Conservation (phyloP, 2,329 filamentous ascomycete genomes). For the Coleophoma eucalyptorum region DNA sequence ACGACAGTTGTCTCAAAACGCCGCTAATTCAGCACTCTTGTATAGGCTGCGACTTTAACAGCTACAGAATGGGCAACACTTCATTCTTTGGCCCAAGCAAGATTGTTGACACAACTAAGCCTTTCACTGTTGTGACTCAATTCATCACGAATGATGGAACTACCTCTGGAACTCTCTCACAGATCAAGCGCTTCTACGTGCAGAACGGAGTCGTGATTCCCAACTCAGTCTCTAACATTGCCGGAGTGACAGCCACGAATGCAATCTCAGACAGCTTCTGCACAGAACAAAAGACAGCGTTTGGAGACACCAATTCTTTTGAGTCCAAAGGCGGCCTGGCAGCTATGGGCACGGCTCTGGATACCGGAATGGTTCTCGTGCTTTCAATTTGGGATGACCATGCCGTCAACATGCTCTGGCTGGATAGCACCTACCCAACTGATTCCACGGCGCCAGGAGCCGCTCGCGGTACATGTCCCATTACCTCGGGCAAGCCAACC, state of each 20-base stretch:
- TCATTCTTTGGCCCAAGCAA: conserved; percentile 51
- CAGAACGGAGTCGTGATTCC: conserved; percentile 49
- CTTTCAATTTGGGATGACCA: conserved; percentile 56
- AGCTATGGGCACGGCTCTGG: conserved; percentile 50
- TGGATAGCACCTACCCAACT: conserved; percentile 63
- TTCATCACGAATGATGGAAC: conserved; percentile 48
- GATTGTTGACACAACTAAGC: conserved; percentile 48
- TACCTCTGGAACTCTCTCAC: conserved; percentile 42
- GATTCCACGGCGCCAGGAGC: conserved; percentile 40
- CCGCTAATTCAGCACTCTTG: too few species aligned
- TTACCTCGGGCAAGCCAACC: conserved; percentile 45
- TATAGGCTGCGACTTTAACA: conserved; percentile 54
- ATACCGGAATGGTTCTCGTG: conserved; percentile 59
- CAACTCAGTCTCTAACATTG: conserved; percentile 42
- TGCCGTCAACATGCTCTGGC: conserved; percentile 68
- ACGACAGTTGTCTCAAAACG: too few species aligned
- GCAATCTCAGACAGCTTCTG: conserved; percentile 55
- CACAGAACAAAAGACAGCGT: conserved; percentile 47
- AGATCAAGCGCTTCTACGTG: conserved; percentile 54
- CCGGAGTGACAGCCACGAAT: conserved; percentile 42
- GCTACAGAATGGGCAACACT: conserved; percentile 52
- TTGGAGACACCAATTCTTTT: conserved; percentile 51
- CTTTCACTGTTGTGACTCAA: conserved; percentile 56
- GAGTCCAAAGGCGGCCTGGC: conserved; percentile 49
- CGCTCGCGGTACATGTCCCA: conserved; percentile 50